These are phyloP conservation scores for Coprinellus micaceus DNA, from an alignment of 768 basidiomycete species.

Conservation along the genomic window DNA sequence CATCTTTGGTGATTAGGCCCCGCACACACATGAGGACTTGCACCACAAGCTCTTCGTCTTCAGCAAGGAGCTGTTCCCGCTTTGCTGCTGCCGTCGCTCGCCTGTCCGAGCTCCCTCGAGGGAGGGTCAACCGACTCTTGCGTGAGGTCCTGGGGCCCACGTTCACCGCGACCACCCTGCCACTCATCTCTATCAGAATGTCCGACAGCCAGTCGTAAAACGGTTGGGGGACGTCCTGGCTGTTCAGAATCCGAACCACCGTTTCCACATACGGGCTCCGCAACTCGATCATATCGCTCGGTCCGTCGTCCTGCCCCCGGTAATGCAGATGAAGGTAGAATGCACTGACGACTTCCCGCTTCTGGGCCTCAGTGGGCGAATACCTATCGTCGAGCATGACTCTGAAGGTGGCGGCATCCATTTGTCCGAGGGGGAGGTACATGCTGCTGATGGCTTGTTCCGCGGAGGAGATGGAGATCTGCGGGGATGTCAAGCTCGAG, in stretches of 20 bases:
- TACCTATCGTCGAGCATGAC: constrained; percentile 30
- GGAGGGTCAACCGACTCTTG: too few relatives aligned
- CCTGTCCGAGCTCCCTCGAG: neutral
- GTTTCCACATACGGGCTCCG: constrained; percentile 24
- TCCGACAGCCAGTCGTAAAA: constrained; percentile 31
- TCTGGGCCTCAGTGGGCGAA: constrained; percentile 24
- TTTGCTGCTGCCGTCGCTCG: constrained; percentile 7
- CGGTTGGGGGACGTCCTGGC: constrained; percentile 27
- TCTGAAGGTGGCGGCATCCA: constrained; percentile 24
- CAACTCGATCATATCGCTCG: constrained; percentile 5
- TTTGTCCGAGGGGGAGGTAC: constrained; percentile 18
- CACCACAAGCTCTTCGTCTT: constrained; percentile 20
- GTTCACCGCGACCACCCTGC: neutral
- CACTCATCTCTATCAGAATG: constrained; percentile 14
- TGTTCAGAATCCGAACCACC: constrained; percentile 27
- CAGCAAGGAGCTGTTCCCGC: constrained; percentile 1
- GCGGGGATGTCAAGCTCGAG: constrained; percentile 21
- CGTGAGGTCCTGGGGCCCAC: constrained; percentile 7
- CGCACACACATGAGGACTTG: constrained; percentile 27
- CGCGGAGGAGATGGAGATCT: constrained; percentile 20
- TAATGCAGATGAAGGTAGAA: constrained; percentile 29
- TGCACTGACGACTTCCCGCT: constrained; percentile 26
- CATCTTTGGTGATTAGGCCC: constrained; percentile 20
- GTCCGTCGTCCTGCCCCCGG: constrained; percentile 14
- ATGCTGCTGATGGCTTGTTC: constrained; percentile 19